These are phyloP conservation scores for Licmophora abbreviata DNA, from an alignment of 108 stramenopile species.

Conservation along the genomic window DNA sequence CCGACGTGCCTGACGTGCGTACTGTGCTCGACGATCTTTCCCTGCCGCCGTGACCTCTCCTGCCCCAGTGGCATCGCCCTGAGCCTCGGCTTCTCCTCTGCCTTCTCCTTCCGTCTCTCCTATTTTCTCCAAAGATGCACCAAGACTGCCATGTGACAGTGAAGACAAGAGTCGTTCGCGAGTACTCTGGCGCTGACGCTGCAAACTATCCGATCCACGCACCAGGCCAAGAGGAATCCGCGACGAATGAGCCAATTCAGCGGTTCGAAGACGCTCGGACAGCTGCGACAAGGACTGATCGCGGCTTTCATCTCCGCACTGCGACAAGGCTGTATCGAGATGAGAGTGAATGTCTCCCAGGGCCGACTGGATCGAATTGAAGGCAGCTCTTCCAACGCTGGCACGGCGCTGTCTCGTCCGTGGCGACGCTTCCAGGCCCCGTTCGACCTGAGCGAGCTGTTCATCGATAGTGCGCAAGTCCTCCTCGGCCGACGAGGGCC, in stretches of 20 bases:
- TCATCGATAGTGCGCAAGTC: conserved; percentile 1
- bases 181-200: conserved; percentile 7
- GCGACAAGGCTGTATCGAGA: conserved; percentile 11
- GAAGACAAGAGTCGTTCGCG: conserved; percentile 1
- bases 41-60: not conserved
- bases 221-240: conserved; percentile 41
- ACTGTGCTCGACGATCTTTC: not conserved
- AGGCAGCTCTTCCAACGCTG: conserved; percentile 29
- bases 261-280: conserved; percentile 35
- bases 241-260: conserved; percentile 47
- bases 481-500: too few relatives aligned
- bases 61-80: too few relatives aligned
- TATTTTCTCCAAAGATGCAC: not conserved
- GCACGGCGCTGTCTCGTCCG: not conserved
- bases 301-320: not conserved
- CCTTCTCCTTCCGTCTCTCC: not conserved
- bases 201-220: conserved; percentile 8
- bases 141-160: not conserved
- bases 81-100: too few relatives aligned
- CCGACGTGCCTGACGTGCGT: not conserved
- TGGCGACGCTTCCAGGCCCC: not conserved
- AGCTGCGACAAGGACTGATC: conserved; percentile 11
- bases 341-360: conserved; percentile 37
- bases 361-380: conserved; percentile 45
- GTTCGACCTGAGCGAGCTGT: not conserved